Base-by-base conservation (phyloP, 2,329 filamentous ascomycete species). In the Botryotinia narcissicola region DNA sequence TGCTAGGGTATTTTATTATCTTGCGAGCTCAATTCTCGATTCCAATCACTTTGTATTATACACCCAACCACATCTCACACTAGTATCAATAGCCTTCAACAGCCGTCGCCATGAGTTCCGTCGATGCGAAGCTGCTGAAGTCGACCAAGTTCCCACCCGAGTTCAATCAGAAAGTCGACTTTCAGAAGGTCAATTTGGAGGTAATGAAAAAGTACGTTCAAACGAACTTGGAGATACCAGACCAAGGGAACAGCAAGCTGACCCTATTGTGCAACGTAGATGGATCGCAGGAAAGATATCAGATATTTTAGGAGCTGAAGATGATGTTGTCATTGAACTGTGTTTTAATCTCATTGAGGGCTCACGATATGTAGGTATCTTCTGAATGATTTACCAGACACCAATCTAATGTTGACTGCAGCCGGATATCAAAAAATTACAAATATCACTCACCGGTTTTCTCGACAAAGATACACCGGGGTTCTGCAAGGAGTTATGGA, bases 401-500 rank as follows among this genome's bases (percentile, higher is more conserved):
- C 72, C 68, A 74, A 75, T 73, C 78, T 80, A 74, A 80, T 80
- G 74, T 81, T 69, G 66, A 61, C 48, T 74, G 59, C 78, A 98
- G 95, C 96, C 95, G 76, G 94, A 98, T 81, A 96, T 98, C 83
- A 99, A 98, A 84, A 90, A 92, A 63, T 87, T 98, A 72, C 96
- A 99, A 81, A 97, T 98, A 78, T 92, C 97, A 79, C 90, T 99
- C 76, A 96, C 93, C 1, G 96, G 95, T 2, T 99, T 99, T 80
- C 89, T 99, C 78, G 95, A 97, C 80, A 95, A 97, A 82, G 94
- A 98, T 77, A 96, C 94, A 0, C 86, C 94, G 1, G 84, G 87
- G 0, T 99, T 99, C 81, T 98, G 95, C 83, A 95, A 97, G 81
- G 93, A 98, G 76, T 84, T 99, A 20, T 99, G 96, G 96, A 93